These are phyloP conservation scores for Nymphaea colorata DNA, from an alignment of 164 flowering plant genomes.

Conservation along the genomic window DNA sequence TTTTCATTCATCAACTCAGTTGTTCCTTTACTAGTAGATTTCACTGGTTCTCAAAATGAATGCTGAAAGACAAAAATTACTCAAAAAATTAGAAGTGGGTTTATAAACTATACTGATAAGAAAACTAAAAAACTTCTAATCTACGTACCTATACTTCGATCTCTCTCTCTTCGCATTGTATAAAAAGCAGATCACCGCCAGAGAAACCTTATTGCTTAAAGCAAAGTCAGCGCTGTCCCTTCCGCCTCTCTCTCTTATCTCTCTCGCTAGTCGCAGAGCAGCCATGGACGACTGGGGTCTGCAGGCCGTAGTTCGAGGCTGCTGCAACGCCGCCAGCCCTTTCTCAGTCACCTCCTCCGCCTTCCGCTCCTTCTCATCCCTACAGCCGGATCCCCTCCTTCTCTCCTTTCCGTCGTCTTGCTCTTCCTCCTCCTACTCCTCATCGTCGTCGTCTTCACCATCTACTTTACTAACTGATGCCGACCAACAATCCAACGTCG, in stretches of 20 bases:
- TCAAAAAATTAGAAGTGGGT: too few relatives aligned
- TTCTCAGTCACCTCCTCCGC: conserved; percentile 7
- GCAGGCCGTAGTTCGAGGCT: conserved; percentile 91
- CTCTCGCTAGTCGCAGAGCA: not conserved
- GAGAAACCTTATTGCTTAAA: conserved; percentile 6
- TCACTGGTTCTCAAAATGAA: too few relatives aligned
- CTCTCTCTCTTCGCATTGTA: not conserved
- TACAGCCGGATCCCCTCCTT: not conserved
- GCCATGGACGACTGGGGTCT: conserved; percentile 75
- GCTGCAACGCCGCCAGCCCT: conserved; percentile 19
- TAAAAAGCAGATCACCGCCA: not conserved
- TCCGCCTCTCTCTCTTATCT: not conserved
- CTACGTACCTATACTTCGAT: not conserved
- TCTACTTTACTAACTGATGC: too few relatives aligned
- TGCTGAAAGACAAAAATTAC: too few relatives aligned
- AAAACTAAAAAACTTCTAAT: too few relatives aligned
- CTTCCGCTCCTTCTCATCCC: conserved; percentile 9
- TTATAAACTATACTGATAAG: too few relatives aligned
- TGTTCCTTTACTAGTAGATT: too few relatives aligned
- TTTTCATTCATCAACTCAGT: too few relatives aligned
- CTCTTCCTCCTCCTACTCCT: too few relatives aligned
- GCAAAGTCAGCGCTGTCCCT: conserved; percentile 81
- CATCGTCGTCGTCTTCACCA: too few relatives aligned
- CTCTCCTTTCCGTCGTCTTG: too few relatives aligned
- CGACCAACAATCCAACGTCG: too few relatives aligned